Conservation (phyloP, 2,329 filamentous ascomycete species). For the Chaetomiaceae sp. region DNA sequence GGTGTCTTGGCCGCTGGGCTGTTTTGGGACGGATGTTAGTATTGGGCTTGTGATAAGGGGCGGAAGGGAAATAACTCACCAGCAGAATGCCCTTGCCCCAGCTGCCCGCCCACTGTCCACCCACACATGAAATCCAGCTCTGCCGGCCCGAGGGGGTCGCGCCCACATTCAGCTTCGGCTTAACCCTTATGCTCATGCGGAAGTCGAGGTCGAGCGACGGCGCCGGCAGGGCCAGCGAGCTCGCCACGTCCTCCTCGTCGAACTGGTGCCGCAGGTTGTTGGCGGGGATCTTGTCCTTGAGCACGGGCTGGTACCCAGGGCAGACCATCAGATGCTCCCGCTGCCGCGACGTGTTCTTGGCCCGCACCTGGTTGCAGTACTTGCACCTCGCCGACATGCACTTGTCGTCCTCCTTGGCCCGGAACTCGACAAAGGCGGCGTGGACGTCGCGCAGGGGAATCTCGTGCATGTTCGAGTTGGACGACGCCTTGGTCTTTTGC, state of each 20-base stretch:
- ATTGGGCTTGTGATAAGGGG: background rate
- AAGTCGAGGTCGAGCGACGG: conserved; percentile 25
- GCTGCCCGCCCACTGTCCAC: conserved; percentile 25
- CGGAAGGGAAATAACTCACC: conserved; percentile 6
- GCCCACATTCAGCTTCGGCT: conserved; percentile 24
- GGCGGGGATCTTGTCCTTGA: conserved; percentile 26
- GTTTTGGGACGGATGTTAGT: background rate
- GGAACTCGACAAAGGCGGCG: conserved; percentile 27
- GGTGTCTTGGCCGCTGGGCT: conserved; percentile 26
- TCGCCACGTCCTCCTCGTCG: conserved; percentile 25
- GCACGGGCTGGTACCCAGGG: conserved; percentile 21
- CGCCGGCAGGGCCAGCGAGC: conserved; percentile 22
- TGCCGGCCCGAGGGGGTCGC: conserved; percentile 14
- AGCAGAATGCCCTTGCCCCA: conserved; percentile 27
- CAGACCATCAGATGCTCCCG: conserved; percentile 25
- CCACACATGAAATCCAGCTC: conserved; percentile 25
- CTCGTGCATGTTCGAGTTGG: conserved; percentile 19
- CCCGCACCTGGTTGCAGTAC: conserved; percentile 25
- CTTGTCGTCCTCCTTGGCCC: conserved; percentile 25
- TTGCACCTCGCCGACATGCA: conserved; percentile 22
- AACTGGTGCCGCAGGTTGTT: conserved; percentile 26
- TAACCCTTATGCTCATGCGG: conserved; percentile 26
- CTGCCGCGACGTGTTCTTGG: conserved; percentile 28
- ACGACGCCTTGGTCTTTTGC: conserved; percentile 21
- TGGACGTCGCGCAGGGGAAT: conserved; percentile 26